phyloP scores from a whole-genome alignment of 169 alveolate genomes.

The Plasmodium chabaudi region DNA sequence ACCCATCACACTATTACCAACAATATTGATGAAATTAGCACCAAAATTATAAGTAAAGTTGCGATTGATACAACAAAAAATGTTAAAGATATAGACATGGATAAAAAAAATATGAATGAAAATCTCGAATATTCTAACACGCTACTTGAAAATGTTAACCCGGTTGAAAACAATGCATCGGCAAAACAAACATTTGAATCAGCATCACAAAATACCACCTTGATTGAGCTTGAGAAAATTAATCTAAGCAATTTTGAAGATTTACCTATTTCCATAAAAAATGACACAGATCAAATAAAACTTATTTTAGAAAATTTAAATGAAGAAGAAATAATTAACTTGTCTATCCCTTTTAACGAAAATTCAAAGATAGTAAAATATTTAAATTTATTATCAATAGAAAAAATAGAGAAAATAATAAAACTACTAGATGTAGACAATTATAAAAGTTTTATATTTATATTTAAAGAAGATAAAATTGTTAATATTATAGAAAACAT shows the following conservation, averaged over 20 bases:
- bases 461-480: constrained; percentile 44
- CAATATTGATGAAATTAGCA: too few relatives aligned
- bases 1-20: too few relatives aligned
- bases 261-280: constrained; percentile 6
- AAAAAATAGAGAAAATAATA: constrained; percentile 32
- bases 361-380: constrained; percentile 25
- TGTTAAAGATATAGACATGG: too few relatives aligned
- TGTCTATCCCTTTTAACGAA: constrained; percentile 38
- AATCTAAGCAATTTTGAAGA: constrained; percentile 7
- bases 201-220: neutral
- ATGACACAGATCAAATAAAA: constrained; percentile 6
- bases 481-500: constrained; percentile 21
- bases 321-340: constrained; percentile 34
- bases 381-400: constrained; percentile 36
- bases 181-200: neutral
- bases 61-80: too few relatives aligned
- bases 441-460: constrained; percentile 30
- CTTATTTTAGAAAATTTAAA: constrained; percentile 20
- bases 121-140: neutral
- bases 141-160: neutral
- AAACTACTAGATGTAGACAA: constrained; percentile 37
- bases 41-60: too few relatives aligned
- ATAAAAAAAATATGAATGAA: too few relatives aligned
- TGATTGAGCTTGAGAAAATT: neutral
- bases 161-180: neutral